Evolutionary conservation across 192 early-diverging fungal species (phyloP).

Genomic region (Linnemannia hyalina): DNA sequence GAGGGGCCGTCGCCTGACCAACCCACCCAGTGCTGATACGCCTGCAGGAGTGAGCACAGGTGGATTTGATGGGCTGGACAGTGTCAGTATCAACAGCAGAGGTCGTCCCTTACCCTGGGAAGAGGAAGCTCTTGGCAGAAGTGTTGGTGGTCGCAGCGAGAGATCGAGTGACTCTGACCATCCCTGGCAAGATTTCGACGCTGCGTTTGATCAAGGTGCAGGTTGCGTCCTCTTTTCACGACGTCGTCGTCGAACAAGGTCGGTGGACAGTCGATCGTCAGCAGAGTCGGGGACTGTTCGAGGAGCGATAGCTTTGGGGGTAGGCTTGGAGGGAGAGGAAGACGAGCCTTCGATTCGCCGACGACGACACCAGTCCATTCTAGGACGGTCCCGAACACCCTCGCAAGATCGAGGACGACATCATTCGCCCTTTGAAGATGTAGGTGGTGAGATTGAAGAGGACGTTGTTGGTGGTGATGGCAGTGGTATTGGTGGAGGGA

Average conservation of each 20-base stretch:
- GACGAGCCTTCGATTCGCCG: not conserved
- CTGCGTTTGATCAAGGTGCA: constrained; percentile 11
- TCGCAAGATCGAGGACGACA: not conserved
- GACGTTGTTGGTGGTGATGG: not conserved
- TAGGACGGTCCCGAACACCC: constrained; percentile 2
- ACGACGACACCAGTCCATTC: not conserved
- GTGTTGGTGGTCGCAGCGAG: constrained; percentile 11
- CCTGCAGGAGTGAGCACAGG: constrained; percentile 4
- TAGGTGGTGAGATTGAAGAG: not conserved
- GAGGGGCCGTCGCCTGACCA: constrained; percentile 20
- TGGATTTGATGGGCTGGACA: not conserved
- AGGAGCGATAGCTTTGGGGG: constrained; percentile 1
- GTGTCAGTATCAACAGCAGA: not conserved
- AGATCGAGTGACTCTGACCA: constrained; percentile 21
- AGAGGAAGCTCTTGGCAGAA: not conserved
- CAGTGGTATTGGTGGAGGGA: not conserved
- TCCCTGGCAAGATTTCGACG: constrained; percentile 18
- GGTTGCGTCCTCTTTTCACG: not conserved
- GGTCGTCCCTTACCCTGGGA: constrained; percentile 26
- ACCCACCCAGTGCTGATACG: not conserved
- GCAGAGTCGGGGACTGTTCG: not conserved
- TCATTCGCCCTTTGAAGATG: not conserved
- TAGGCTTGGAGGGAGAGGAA: not conserved
- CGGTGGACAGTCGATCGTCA: not conserved
- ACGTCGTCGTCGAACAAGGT: not conserved